These are phyloP conservation scores for Dendrocalamus latiflorus DNA, from an alignment of 202 grass and related monocot species.

Conservation along the genomic window DNA sequence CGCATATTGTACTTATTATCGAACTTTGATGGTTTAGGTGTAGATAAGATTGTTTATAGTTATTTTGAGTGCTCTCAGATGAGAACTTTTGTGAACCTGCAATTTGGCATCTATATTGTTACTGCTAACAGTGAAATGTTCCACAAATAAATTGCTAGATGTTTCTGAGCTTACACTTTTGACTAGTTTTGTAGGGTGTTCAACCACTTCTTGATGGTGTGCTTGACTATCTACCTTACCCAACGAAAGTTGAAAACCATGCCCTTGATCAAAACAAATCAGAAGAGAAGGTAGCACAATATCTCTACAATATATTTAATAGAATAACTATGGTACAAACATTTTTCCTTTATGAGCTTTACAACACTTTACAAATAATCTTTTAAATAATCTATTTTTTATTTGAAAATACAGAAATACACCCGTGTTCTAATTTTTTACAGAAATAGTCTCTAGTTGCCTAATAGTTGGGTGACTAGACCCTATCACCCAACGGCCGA, in stretches of 20 bases:
- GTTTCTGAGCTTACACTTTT: constrained; percentile 10
- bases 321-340: background rate
- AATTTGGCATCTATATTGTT: constrained; percentile 18
- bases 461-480: too few species aligned
- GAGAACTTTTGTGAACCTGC: background rate
- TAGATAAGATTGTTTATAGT: background rate
- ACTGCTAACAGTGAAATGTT: constrained; percentile 7
- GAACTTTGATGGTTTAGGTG: background rate
- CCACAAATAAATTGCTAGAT: background rate
- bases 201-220: constrained; percentile 95
- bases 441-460: too few species aligned
- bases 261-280: constrained; percentile 96
- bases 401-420: too few species aligned
- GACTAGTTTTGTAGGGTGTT: constrained; percentile 63
- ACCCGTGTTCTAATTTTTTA: too few species aligned
- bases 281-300: constrained; percentile 78
- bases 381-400: too few species aligned
- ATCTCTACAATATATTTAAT: constrained; percentile 9
- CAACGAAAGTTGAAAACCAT: constrained; percentile 77
- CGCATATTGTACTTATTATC: background rate
- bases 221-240: constrained; percentile 84
- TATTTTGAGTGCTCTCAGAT: background rate
- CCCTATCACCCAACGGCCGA: too few species aligned
- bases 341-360: constrained; percentile 5
- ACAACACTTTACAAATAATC: background rate